Percentiles rank a stretch among this genome's conserved stretches.
These are phyloP conservation scores for Tubosaeta brunneosetosa DNA, from an alignment of 768 basidiomycete species.

Conservation along the genomic window DNA sequence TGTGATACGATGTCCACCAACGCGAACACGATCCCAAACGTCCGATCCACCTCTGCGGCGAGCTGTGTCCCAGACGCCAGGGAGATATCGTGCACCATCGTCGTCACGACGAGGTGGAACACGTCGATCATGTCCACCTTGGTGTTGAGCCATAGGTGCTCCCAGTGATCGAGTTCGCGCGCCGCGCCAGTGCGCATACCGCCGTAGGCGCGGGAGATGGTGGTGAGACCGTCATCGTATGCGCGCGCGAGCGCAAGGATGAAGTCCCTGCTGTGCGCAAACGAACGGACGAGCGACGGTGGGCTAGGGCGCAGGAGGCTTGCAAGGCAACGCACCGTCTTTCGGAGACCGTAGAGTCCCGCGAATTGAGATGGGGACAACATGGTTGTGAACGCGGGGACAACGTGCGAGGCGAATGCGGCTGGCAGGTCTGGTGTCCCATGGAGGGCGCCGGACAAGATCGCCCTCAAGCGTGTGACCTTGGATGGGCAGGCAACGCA, in stretches of 20 bases:
- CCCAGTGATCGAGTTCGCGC: slow-evolving; percentile 57
- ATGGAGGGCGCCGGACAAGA: slow-evolving; percentile 40
- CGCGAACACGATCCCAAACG: slow-evolving; percentile 55
- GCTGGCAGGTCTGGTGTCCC: slow-evolving; percentile 31
- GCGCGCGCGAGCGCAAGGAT: slow-evolving; percentile 51
- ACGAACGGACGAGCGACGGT: slow-evolving; percentile 44
- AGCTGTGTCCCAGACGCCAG: slow-evolving; percentile 40
- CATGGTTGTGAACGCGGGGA: slow-evolving; percentile 50
- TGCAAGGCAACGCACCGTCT: slow-evolving; percentile 52
- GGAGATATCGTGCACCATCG: slow-evolving; percentile 47
- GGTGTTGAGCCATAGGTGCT: slow-evolving; percentile 63
- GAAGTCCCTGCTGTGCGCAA: slow-evolving; percentile 50
- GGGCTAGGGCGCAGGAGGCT: slow-evolving; percentile 52
- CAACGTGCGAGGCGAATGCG: slow-evolving; percentile 40
- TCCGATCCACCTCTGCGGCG: slow-evolving; percentile 45
- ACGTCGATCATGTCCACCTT: slow-evolving; percentile 69
- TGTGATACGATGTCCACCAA: slow-evolving; percentile 45
- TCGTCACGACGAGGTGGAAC: slow-evolving; percentile 56
- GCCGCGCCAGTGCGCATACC: slow-evolving; percentile 34
- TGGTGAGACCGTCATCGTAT: slow-evolving; percentile 55
- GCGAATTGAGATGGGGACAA: slow-evolving; percentile 40
- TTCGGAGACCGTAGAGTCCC: slow-evolving; percentile 63
- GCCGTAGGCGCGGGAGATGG: slow-evolving; percentile 58
- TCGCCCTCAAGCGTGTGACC: slow-evolving; percentile 38
- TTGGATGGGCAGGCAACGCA: slow-evolving; percentile 51